Base-by-base conservation (phyloP, 768 basidiomycete genomes). In the Tremella fuciformis region DNA sequence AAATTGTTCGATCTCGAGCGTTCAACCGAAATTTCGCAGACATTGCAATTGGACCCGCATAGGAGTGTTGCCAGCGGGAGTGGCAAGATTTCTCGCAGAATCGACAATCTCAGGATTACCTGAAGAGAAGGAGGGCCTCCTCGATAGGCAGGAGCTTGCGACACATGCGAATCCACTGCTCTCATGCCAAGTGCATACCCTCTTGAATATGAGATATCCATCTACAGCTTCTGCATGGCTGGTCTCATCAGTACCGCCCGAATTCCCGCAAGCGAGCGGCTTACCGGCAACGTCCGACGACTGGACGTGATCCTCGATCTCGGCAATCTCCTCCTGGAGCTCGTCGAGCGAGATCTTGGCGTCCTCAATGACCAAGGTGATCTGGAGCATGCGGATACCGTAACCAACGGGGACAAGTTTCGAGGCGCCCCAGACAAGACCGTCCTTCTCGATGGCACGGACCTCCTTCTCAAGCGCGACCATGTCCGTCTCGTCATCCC, bases 401-500 rank as follows among this genome's bases (percentile, higher is more conserved):
- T 87, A 97, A 56, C 92, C 94, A 67, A 97, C 85, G 48, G 93
- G 81, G 51, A 97, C 91, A 53, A 97, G 82, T 80, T 91, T 93
- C 80, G 87, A 89, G 41, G 84, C 83, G 78, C 96, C 94, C 96
- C 96, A 99, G 50, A 97, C 83, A 58, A 99, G 87, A 74, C 96
- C 96, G 40, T 88, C 86, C 80, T 84, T 80, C 78, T 89, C 84
- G 70, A 98, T 85, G 19, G 89, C 85, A 60, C 96, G 86, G 55
- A 98, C 94, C 41, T 83, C 72, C 15, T 81, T 78, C 79, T 98
- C 94, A 68, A 98, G 82, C 51, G 81, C 88, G 44, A 74, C 83
- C 93, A 99, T 93, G 79, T 97, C 91, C 51, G 96, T 99, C 81
- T 96, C 92, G 75, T 98, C 94, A 77, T 98, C 94, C 94, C 92